Evolutionary conservation across 371 early-diverging fungal genomes (phyloP).

Genomic region (Zychaea mexicana): DNA sequence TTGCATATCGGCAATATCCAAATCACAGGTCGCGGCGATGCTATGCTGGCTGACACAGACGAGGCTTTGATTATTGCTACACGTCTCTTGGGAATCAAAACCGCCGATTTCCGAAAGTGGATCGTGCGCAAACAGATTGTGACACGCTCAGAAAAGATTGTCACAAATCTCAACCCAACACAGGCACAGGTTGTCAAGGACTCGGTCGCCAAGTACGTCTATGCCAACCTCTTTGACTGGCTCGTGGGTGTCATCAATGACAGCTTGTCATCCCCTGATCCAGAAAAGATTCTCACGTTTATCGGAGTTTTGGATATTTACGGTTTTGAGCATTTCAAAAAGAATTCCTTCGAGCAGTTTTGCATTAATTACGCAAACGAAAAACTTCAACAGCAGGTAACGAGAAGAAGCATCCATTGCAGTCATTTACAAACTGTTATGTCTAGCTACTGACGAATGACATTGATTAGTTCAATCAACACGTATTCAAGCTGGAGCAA

Average conservation of each 20-base stretch:
- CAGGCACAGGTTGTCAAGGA: slow-evolving; percentile 82
- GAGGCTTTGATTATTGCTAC: slow-evolving; percentile 61
- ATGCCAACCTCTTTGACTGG: slow-evolving; percentile 90
- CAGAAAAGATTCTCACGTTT: slow-evolving; percentile 50
- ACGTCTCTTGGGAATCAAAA: slow-evolving; percentile 69
- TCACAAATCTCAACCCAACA: slow-evolving; percentile 65
- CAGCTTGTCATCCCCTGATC: slow-evolving; percentile 63
- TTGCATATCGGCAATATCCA: slow-evolving; percentile 89
- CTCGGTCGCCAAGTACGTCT: slow-evolving; percentile 90
- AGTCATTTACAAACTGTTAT: background rate
- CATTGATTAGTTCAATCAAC: slow-evolving; percentile 51
- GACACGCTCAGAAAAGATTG: slow-evolving; percentile 83
- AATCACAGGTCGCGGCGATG: slow-evolving; percentile 64
- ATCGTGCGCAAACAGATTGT: slow-evolving; percentile 84
- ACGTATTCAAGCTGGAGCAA: slow-evolving; percentile 83
- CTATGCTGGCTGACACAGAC: slow-evolving; percentile 71
- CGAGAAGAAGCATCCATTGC: background rate
- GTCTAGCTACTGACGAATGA: background rate
- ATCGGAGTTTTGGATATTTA: slow-evolving; percentile 95
- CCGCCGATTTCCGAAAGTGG: slow-evolving; percentile 79
- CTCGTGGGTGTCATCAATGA: slow-evolving; percentile 80
- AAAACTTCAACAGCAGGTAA: slow-evolving; percentile 88
- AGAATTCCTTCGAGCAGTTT: slow-evolving; percentile 98
- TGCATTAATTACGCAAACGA: slow-evolving; percentile 98
- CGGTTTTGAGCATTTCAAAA: slow-evolving; percentile 94